Evolutionary conservation across 371 early-diverging fungal species (phyloP).

Genomic region (Haplosporangium sp.): DNA sequence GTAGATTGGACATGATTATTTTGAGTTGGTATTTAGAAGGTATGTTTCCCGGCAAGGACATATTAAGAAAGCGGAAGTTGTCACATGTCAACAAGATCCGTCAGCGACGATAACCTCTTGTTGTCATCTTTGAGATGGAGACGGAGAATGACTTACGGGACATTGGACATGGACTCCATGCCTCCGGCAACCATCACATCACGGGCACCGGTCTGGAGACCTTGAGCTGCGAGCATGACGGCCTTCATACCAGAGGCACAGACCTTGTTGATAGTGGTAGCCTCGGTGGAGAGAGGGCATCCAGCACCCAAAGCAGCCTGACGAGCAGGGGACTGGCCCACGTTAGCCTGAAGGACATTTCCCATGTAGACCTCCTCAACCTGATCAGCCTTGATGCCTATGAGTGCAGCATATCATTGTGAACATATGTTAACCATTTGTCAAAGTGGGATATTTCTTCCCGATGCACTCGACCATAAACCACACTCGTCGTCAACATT

Average conservation of each 20-base stretch:
- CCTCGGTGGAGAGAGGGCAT: conserved; percentile 74
- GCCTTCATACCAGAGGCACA: conserved; percentile 97
- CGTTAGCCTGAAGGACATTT: conserved; percentile 84
- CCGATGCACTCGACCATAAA: too few species aligned
- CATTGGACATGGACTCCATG: conserved; percentile 97
- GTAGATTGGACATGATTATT: neutral
- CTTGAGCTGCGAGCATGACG: conserved; percentile 57
- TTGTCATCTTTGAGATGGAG: too few species aligned
- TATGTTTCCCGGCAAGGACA: conserved; percentile 12
- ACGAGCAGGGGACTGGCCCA: conserved; percentile 97
- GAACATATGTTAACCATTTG: neutral
- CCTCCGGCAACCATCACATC: conserved; percentile 94
- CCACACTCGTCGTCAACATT: conserved; percentile 1
- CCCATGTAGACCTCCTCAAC: conserved; percentile 92
- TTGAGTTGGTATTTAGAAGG: neutral
- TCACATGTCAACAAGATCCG: conserved; percentile 1
- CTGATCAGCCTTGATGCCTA: conserved; percentile 70
- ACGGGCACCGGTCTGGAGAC: conserved; percentile 74
- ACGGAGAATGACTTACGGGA: conserved; percentile 77
- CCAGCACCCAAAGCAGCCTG: conserved; percentile 96
- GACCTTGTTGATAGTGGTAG: conserved; percentile 97
- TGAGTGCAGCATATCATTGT: conserved; percentile 1
- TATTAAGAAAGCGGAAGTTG: conserved; percentile 5
- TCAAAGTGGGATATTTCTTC: neutral
- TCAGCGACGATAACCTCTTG: neutral